Percentiles rank a stretch among this genome's conserved stretches.
phyloP scores from a whole-genome alignment of 1,139 yeast genomes.

The Lodderomyces pseudojiufengensis region DNA sequence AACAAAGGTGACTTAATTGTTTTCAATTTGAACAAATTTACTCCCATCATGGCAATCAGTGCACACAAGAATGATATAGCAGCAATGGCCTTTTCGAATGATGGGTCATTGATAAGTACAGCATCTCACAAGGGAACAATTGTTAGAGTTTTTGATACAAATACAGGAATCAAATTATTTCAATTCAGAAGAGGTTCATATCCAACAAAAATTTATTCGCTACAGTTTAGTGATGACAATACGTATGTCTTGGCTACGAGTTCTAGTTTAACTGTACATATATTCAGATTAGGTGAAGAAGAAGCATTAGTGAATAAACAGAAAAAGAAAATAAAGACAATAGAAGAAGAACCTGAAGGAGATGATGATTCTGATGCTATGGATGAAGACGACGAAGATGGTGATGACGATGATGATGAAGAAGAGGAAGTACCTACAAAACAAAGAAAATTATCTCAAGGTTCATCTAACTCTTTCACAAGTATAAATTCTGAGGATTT shows the following conservation, averaged over 20 bases:
- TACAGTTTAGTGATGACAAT: constrained; percentile 76
- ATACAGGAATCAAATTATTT: constrained; percentile 74
- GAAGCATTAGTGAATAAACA: constrained; percentile 48
- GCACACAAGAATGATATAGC: constrained; percentile 90
- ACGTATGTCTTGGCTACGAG: constrained; percentile 77
- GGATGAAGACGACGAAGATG: constrained; percentile 28
- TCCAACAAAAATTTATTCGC: constrained; percentile 82
- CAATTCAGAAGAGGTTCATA: constrained; percentile 95
- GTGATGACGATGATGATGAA: constrained; percentile 25
- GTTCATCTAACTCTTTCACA: constrained; percentile 37
- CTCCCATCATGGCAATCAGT: constrained; percentile 85
- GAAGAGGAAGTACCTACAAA: constrained; percentile 25
- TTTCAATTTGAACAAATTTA: constrained; percentile 71
- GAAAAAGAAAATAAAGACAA: constrained; percentile 25
- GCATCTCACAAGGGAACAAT: constrained; percentile 96
- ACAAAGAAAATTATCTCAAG: constrained; percentile 39
- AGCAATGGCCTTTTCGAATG: constrained; percentile 69
- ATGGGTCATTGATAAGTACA: constrained; percentile 83
- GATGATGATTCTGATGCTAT: constrained; percentile 21
- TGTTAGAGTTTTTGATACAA: constrained; percentile 80
- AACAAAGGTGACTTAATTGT: constrained; percentile 85
- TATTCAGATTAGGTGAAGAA: constrained; percentile 69
- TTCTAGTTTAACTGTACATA: constrained; percentile 90
- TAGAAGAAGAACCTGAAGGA: constrained; percentile 20
- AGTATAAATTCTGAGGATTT: constrained; percentile 36